A percentile compares a stretch with the other conserved stretches of the same genome.
Conservation (phyloP, 768 basidiomycete genomes). For the Gymnopilus dilepis region DNA sequence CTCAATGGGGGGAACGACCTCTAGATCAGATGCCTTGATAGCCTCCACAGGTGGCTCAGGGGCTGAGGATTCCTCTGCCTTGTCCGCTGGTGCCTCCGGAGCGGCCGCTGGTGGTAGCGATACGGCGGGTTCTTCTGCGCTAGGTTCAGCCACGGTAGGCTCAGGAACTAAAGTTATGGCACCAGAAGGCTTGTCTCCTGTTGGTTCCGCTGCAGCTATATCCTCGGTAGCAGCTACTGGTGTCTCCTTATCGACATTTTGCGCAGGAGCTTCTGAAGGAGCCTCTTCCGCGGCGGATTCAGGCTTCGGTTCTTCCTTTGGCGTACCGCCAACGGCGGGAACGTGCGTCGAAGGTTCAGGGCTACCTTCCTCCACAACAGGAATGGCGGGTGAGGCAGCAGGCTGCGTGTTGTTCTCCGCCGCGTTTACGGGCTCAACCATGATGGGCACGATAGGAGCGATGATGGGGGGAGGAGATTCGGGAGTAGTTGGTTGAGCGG, state of each 20-base stretch:
- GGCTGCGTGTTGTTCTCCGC: slow-evolving; percentile 39
- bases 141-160: neutral
- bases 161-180: neutral
- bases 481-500: slow-evolving; percentile 2
- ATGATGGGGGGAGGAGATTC: slow-evolving; percentile 21
- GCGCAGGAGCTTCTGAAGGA: neutral
- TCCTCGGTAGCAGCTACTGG: neutral
- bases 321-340: neutral
- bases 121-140: neutral
- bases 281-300: too few relatives aligned
- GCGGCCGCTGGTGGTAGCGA: neutral
- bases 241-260: neutral
- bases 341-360: neutral
- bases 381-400: slow-evolving; percentile 13
- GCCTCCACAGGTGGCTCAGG: neutral
- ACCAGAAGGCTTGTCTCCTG: neutral
- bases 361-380: slow-evolving; percentile 5
- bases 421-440: slow-evolving; percentile 47
- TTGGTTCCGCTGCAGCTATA: neutral
- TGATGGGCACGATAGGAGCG: slow-evolving; percentile 40
- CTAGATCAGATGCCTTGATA: slow-evolving; percentile 4
- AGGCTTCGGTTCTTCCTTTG: neutral
- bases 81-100: neutral
- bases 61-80: neutral
- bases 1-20: slow-evolving; percentile 2